phyloP scores from a whole-genome alignment of 2,329 filamentous ascomycete genomes.

The Parastagonospora nodorum region DNA sequence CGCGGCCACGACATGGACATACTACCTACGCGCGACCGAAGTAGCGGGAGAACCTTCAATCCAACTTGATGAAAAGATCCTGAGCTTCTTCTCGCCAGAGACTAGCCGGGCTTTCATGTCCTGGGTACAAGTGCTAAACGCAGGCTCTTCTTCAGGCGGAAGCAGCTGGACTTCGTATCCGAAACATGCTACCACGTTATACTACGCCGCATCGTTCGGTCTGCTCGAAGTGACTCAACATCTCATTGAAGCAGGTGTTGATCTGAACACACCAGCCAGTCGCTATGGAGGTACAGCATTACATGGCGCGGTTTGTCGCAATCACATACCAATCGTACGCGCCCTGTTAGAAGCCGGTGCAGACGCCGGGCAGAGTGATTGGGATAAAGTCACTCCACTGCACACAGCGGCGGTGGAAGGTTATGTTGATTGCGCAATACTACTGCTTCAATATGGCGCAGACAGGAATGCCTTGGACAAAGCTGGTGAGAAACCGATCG shows the following conservation, averaged over 20 bases:
- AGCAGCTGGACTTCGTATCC: conserved; percentile 2
- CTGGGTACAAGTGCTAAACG: conserved; percentile 6
- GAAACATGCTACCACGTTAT: conserved; percentile 1
- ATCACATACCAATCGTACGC: not conserved
- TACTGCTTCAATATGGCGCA: conserved; percentile 1
- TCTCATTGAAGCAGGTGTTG: not conserved
- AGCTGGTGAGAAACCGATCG: not conserved
- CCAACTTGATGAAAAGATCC: not conserved
- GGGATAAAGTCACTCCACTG: conserved; percentile 2
- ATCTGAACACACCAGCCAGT: conserved; percentile 3
- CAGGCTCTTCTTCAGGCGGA: too few relatives aligned
- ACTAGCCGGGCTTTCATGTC: conserved; percentile 3
- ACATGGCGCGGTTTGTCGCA: conserved; percentile 1
- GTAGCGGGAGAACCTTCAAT: not conserved
- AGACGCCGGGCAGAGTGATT: not conserved
- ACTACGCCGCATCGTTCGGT: conserved; percentile 5
- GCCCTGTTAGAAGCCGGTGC: conserved; percentile 2
- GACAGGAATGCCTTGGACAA: not conserved
- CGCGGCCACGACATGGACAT: conserved; percentile 1
- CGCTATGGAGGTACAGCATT: conserved; percentile 4
- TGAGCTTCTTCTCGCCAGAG: conserved; percentile 1
- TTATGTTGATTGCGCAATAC: not conserved
- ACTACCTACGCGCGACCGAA: not conserved
- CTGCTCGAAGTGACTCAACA: not conserved
- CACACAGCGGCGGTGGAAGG: conserved; percentile 1